Base-by-base conservation (phyloP, 176 grass and related monocot species). In the Saccharum officinarum region DNA sequence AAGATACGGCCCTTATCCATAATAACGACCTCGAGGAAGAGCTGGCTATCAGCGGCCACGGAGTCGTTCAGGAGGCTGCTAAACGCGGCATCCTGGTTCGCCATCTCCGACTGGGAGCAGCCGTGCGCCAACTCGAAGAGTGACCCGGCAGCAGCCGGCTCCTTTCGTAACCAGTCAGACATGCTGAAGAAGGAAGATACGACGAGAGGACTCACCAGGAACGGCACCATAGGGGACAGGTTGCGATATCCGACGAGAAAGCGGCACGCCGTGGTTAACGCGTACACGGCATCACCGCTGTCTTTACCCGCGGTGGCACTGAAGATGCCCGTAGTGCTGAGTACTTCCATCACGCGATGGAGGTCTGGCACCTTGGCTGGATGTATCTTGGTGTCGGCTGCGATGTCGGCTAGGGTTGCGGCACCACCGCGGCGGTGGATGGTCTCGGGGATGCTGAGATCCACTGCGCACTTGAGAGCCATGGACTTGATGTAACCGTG, bases 21-120 rank as follows among this genome's bases (percentile, higher is more conserved):
- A 2, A 91, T 63, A 15, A 85, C 26, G 7, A 77, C 82, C 81
- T 84, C 87, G 3, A 91, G 69, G 68, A 88, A 88, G 31, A 67
- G 60, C 79, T 77, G 38, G 82, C 64, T 72, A 20, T 91, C 86
- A 8, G 72, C 82, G 0, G 6, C 82, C 82, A 39, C 55, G 61
- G 82, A 25, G 44, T 1, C n/a, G 15, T 68, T 55, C 2, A 84
- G 5, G n/a, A 68, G 5, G 22, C 1, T 30, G 22, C 8, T 55
- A 3, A 68, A 15, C 0, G 7, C 42, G 22, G 72, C 52, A 23
- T 84, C 72, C 61, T 67, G 52, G 1, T 31, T 41, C 5, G n/a
- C 82, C 82, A 67, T 84, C 22, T 84, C 82, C 73, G 31, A 13
- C 61, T 5, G 44, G 2, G 82, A 55, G 82, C 82, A 67, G 61